Base-by-base conservation (phyloP, 2,329 filamentous ascomycete species). In the Furcasterigmium sp. region DNA sequence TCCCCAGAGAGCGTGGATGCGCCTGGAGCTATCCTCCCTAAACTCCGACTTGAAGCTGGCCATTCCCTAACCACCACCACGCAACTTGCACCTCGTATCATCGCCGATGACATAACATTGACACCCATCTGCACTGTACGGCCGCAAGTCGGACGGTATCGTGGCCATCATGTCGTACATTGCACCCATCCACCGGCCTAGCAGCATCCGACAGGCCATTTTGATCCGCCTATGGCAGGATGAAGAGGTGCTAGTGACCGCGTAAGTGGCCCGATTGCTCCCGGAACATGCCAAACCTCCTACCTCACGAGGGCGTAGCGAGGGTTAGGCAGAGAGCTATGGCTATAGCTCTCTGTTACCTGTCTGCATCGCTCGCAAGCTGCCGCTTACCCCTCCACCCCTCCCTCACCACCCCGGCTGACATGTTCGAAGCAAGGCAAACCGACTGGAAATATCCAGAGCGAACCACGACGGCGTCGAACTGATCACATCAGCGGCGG, bases 121-220 rank as follows among this genome's bases (percentile, higher is more conserved):
- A n/a, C n/a, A n/a, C n/a, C n/a, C n/a, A n/a, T n/a, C n/a, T n/a
- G n/a, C n/a, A n/a, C n/a, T n/a, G n/a, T n/a, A n/a, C n/a, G n/a
- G n/a, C n/a, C n/a, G n/a, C n/a, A n/a, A n/a, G n/a, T n/a, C n/a
- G n/a, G n/a, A n/a, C n/a, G n/a, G n/a, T n/a, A n/a, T 9, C 36
- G 42, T 32, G 43, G 39, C 21, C 50, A 57, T 38, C 44, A 98
- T 98, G 93, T 87, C 93, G 41, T 98, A 97, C 64, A 73, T 98
- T 57, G 90, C 89, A 48, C 91, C 93, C 30, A 93, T 98, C 45
- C 93, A 98, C 64, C 79, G 84, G 55, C 86, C 93, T 19, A 96
- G 88, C 62, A 95, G 89, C 69, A 83, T 96, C 51, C 83, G 91
- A 43, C 87, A 95, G 76, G 91, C 91, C 13, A 64, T 97, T 52